phyloP scores from a whole-genome alignment of 805 yeast genomes.

The Cephaloascus fragrans region DNA sequence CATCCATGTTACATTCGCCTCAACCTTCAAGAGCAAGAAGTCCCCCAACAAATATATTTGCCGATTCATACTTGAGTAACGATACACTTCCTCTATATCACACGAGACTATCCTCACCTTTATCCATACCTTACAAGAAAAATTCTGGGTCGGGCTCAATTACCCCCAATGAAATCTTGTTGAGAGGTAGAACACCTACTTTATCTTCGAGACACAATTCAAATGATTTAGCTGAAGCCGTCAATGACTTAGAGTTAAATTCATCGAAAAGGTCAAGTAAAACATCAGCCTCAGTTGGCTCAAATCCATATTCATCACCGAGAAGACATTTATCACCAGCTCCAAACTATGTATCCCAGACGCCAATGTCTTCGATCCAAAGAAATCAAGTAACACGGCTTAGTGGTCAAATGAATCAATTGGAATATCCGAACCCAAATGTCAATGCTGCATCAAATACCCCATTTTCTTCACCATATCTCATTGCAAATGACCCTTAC shows the following conservation, averaged over 20 bases:
- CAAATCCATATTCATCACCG: constrained; percentile 34
- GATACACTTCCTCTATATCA: constrained; percentile 28
- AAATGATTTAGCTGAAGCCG: constrained; percentile 14
- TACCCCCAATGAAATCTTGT: constrained; percentile 36
- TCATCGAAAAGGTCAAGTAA: constrained; percentile 8
- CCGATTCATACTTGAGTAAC: constrained; percentile 27
- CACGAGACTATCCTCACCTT: constrained; percentile 1
- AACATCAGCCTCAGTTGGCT: constrained; percentile 11
- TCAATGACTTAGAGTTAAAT: constrained; percentile 18
- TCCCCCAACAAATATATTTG: constrained; percentile 20
- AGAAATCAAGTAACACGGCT: constrained; percentile 23
- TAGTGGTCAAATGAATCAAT: not conserved
- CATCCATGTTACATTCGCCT: constrained; percentile 16
- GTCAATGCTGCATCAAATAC: constrained; percentile 12
- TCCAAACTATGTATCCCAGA: constrained; percentile 24
- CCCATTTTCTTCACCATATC: constrained; percentile 51
- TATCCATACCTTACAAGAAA: not conserved
- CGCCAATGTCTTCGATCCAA: constrained; percentile 55
- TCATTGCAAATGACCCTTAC: constrained; percentile 19
- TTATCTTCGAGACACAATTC: constrained; percentile 7
- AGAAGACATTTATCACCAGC: constrained; percentile 50
- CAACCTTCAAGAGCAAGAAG: constrained; percentile 23
- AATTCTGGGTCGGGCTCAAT: constrained; percentile 15
- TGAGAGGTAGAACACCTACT: constrained; percentile 11
- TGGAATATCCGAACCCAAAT: not conserved